Conservation (phyloP, 2,329 filamentous ascomycete species). For the Tolypocladium endophyticum region DNA sequence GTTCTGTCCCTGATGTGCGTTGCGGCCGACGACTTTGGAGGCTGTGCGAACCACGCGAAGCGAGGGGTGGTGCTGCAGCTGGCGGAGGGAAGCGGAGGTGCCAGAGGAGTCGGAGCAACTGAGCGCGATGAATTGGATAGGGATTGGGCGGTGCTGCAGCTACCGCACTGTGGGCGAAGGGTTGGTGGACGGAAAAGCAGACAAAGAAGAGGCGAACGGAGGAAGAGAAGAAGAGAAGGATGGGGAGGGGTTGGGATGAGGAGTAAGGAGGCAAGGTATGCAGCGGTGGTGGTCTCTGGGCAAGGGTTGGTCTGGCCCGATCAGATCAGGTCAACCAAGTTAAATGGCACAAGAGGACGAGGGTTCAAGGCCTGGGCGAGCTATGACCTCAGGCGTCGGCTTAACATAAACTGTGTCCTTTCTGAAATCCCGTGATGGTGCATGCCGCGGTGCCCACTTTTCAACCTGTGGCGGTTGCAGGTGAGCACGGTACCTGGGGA, state of each 20-base stretch:
- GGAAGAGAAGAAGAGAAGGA: constrained; percentile 1
- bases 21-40: not conserved
- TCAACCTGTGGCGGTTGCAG: constrained; percentile 9
- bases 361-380: not conserved
- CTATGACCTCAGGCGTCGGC: not conserved
- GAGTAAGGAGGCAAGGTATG: not conserved
- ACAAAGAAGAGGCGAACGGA: not conserved
- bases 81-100: not conserved
- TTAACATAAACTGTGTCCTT: constrained; percentile 25
- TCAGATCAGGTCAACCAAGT: not conserved
- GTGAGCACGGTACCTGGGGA: constrained; percentile 7
- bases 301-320: not conserved
- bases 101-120: not conserved
- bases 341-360: not conserved
- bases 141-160: not conserved
- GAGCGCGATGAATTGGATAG: not conserved
- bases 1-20: not conserved
- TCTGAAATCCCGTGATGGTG: constrained; percentile 21
- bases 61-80: not conserved
- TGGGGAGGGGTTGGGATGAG: not conserved
- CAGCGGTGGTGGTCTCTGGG: not conserved
- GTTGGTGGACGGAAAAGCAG: not conserved
- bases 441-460: not conserved
- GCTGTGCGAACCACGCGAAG: not conserved
- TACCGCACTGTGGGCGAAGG: not conserved